These are phyloP conservation scores for Drosera spatulata DNA, from an alignment of 179 eudicot genomes.

Conservation along the genomic window DNA sequence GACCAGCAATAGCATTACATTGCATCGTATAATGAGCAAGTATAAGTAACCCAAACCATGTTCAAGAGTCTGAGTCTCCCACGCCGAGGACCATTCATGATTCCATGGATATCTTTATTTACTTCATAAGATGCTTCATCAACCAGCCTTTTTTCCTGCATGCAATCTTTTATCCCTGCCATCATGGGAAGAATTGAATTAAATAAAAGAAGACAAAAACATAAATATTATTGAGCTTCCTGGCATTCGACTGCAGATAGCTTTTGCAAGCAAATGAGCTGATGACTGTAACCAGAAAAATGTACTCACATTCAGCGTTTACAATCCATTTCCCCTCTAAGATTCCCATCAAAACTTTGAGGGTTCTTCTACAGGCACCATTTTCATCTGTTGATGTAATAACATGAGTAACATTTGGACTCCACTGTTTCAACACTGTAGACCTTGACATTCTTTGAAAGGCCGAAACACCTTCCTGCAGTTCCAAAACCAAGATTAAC, in stretches of 20 bases:
- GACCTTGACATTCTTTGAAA: conserved; percentile 59
- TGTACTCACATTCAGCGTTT: conserved; percentile 47
- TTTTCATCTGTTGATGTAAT: conserved; percentile 72
- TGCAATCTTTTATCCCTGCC: conserved; percentile 86
- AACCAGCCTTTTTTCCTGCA: conserved; percentile 41
- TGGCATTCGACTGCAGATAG: too few species aligned
- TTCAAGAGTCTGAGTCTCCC: conserved; percentile 66
- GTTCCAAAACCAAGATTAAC: conserved; percentile 5
- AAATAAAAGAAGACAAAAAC: not conserved
- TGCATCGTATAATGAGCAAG: too few species aligned
- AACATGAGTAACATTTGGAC: conserved; percentile 67
- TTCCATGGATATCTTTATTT: conserved; percentile 61
- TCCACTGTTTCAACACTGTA: conserved; percentile 44
- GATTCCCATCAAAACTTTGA: conserved; percentile 84
- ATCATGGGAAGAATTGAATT: conserved; percentile 1
- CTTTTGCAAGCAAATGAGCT: too few species aligned
- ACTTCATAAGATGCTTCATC: conserved; percentile 73
- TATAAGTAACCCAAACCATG: conserved; percentile 33
- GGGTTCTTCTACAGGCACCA: conserved; percentile 84
- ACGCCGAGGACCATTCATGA: conserved; percentile 62
- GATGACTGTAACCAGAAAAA: not conserved
- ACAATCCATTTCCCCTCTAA: conserved; percentile 95
- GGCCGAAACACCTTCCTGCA: conserved; percentile 62
- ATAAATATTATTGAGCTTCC: not conserved
- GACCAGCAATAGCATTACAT: too few species aligned